These are phyloP conservation scores for Paraphoma sp. DNA, from an alignment of 2,329 filamentous ascomycete species.

Conservation along the genomic window DNA sequence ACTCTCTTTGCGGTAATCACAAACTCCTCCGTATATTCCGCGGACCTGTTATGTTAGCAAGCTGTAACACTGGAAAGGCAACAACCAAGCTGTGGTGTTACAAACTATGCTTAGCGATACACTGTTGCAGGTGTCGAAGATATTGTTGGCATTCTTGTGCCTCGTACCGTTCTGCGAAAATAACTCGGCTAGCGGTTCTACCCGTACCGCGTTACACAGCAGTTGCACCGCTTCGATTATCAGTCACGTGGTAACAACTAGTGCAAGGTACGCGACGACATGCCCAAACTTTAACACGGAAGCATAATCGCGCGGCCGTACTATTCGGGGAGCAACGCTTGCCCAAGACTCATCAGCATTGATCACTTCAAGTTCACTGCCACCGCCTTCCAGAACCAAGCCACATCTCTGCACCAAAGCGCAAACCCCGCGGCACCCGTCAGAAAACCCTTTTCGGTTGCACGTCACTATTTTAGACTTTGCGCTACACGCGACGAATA, in stretches of 20 bases:
- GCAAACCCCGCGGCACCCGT: neutral
- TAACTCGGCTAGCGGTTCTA: conserved; percentile 3
- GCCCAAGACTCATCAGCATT: too few species aligned
- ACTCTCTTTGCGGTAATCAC: neutral
- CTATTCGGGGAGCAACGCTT: too few species aligned
- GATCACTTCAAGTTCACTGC: too few species aligned
- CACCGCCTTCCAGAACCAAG: neutral
- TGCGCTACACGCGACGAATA: neutral
- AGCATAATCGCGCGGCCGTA: neutral
- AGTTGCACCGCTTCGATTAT: conserved; percentile 5
- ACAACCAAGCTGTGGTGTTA: neutral
- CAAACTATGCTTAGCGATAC: neutral
- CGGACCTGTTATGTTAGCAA: neutral
- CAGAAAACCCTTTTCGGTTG: neutral
- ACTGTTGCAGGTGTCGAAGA: neutral
- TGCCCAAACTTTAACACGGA: neutral
- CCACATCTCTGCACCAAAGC: neutral
- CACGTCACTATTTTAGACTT: neutral
- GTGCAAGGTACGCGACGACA: conserved; percentile 6
- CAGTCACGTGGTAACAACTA: conserved; percentile 9
- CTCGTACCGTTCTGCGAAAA: neutral
- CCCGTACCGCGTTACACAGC: conserved; percentile 23
- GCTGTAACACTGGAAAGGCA: neutral
- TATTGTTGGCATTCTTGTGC: neutral
- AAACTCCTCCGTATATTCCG: neutral